A percentile compares a stretch with the other conserved stretches of the same genome.
Evolutionary conservation across 2,329 filamentous ascomycete species (phyloP).

Genomic region (Taxawa tesnikishii): DNA sequence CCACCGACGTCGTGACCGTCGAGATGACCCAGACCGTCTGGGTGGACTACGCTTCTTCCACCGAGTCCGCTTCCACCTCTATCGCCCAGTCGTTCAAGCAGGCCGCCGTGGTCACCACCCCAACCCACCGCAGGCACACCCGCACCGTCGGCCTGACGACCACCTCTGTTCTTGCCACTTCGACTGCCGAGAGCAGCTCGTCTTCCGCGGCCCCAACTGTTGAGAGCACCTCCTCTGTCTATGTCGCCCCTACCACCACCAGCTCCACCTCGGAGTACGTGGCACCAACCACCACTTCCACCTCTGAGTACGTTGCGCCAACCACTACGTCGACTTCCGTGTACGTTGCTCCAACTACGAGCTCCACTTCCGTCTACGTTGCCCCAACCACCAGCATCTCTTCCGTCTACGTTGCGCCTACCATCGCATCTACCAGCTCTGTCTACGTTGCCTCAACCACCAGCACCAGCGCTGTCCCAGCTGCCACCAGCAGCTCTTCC

Average conservation of each 20-base stretch:
- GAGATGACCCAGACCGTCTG: constrained; percentile 36
- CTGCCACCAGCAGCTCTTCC: constrained; percentile 10
- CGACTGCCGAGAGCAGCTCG: too few relatives aligned
- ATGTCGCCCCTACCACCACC: constrained; percentile 6
- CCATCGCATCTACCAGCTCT: constrained; percentile 9
- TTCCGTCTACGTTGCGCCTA: constrained; percentile 13
- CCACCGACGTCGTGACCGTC: constrained; percentile 36
- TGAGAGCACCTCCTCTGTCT: constrained; percentile 6
- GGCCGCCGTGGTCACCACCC: constrained; percentile 15
- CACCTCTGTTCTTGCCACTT: constrained; percentile 3
- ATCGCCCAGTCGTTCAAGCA: too few relatives aligned
- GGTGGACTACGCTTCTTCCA: constrained; percentile 20
- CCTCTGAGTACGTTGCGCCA: constrained; percentile 9
- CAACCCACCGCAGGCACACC: constrained; percentile 7
- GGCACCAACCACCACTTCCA: constrained; percentile 15
- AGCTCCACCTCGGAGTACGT: constrained; percentile 13
- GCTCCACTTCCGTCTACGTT: constrained; percentile 9
- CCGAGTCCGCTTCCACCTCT: constrained; percentile 10
- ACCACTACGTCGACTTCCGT: constrained; percentile 12
- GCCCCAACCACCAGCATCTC: constrained; percentile 12
- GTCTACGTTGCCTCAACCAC: constrained; percentile 11
- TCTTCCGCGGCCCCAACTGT: too few relatives aligned
- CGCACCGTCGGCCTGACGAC: constrained; percentile 3
- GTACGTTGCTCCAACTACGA: constrained; percentile 10
- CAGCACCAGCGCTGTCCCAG: constrained; percentile 9